These are phyloP conservation scores for Neobulgaria alba DNA, from an alignment of 2,329 filamentous ascomycete species.

Conservation along the genomic window DNA sequence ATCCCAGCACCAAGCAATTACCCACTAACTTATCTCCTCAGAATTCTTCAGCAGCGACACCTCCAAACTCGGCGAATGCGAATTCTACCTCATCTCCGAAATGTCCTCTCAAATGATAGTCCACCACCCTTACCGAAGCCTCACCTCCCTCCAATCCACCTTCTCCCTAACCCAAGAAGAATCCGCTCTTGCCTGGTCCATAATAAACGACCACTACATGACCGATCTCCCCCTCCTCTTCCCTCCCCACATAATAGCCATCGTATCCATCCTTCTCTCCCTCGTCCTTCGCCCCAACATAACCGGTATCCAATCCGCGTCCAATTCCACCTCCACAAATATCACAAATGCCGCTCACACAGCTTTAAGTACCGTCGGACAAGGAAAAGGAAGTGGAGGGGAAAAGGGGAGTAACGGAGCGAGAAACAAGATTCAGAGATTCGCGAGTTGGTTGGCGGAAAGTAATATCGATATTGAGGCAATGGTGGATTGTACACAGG, in stretches of 20 bases:
- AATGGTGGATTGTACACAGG: slow-evolving; percentile 62
- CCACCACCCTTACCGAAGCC: slow-evolving; percentile 63
- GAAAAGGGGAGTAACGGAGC: slow-evolving; percentile 17
- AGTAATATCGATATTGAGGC: slow-evolving; percentile 60
- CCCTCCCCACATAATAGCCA: slow-evolving; percentile 59
- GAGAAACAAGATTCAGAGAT: slow-evolving; percentile 36
- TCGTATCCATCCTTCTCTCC: slow-evolving; percentile 61
- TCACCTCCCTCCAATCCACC: slow-evolving; percentile 51
- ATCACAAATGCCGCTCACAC: slow-evolving; percentile 28
- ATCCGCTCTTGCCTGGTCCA: slow-evolving; percentile 54
- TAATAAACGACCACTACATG: slow-evolving; percentile 67
- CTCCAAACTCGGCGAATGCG: slow-evolving; percentile 64
- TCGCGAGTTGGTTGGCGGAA: slow-evolving; percentile 61
- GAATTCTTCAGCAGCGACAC: slow-evolving; percentile 57
- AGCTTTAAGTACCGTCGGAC: slow-evolving; percentile 24
- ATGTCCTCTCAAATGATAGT: slow-evolving; percentile 67
- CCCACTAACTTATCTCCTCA: slow-evolving; percentile 17
- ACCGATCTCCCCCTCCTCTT: slow-evolving; percentile 62
- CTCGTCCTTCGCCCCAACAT: slow-evolving; percentile 55
- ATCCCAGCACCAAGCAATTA: background rate
- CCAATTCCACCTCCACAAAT: slow-evolving; percentile 25
- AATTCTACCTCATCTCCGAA: slow-evolving; percentile 66
- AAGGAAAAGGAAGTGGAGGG: slow-evolving; percentile 15
- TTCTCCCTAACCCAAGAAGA: slow-evolving; percentile 57
- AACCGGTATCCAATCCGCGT: slow-evolving; percentile 36